Conservation (phyloP, 2,329 filamentous ascomycete species). For the Fusarium nisikadoi region DNA sequence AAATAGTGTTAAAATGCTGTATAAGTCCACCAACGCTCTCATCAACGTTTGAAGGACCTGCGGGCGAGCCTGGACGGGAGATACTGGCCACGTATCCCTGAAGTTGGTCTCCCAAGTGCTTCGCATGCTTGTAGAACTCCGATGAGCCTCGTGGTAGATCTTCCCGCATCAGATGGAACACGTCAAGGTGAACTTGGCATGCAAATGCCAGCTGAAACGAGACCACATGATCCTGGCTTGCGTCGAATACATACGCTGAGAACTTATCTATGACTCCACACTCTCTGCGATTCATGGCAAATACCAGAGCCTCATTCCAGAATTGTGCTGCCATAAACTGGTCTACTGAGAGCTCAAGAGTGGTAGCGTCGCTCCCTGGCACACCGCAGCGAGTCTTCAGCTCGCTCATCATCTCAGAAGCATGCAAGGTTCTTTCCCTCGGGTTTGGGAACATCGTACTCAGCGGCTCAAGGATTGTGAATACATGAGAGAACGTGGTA, state of each 20-base stretch:
- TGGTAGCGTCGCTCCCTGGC: not conserved
- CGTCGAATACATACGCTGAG: not conserved
- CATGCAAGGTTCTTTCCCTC: not conserved
- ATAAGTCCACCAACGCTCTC: not conserved
- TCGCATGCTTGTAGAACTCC: not conserved
- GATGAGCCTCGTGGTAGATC: not conserved
- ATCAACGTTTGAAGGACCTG: rapidly evolving
- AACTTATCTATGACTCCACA: not conserved
- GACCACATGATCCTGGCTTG: not conserved
- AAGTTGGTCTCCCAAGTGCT: not conserved
- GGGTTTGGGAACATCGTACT: not conserved
- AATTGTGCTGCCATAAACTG: not conserved
- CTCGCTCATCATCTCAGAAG: not conserved
- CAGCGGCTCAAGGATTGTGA: not conserved
- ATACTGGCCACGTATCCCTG: not conserved
- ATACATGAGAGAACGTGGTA: not conserved
- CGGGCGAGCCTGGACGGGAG: not conserved
- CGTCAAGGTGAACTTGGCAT: not conserved
- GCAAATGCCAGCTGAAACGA: not conserved
- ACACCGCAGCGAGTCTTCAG: not conserved
- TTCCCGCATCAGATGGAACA: not conserved
- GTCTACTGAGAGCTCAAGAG: not conserved
- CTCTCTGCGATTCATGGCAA: not conserved
- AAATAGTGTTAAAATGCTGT: not conserved
- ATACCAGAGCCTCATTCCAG: not conserved